These are phyloP conservation scores for Psilocybe sp. DNA, from an alignment of 768 basidiomycete species.

Conservation along the genomic window DNA sequence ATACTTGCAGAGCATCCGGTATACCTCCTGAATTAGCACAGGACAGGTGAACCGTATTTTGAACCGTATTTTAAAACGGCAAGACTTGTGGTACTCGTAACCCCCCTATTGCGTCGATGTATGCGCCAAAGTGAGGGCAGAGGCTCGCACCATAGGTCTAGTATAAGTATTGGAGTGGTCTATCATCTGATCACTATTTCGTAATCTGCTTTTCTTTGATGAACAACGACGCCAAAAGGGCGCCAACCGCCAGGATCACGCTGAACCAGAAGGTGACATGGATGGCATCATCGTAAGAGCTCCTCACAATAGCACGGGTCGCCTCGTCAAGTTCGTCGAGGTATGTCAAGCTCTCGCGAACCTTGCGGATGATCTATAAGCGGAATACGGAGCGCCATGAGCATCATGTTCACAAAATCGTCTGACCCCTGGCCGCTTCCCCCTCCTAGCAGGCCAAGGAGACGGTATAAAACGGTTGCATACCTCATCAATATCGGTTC, in stretches of 20 bases:
- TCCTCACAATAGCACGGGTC: conserved; percentile 33
- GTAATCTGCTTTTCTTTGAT: conserved; percentile 48
- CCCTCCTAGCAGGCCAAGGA: too few relatives aligned
- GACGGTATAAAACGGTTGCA: conserved; percentile 9
- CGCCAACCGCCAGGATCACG: conserved; percentile 35
- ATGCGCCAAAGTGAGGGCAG: too few relatives aligned
- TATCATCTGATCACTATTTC: conserved; percentile 6
- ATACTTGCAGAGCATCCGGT: too few relatives aligned
- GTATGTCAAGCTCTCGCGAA: conserved; percentile 48
- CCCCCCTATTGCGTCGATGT: too few relatives aligned
- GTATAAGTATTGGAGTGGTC: not conserved
- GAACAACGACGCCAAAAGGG: conserved; percentile 44
- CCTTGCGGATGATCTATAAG: conserved; percentile 43
- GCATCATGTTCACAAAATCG: too few relatives aligned
- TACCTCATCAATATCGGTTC: conserved; percentile 54
- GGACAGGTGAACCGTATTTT: too few relatives aligned
- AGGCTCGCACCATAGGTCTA: not conserved
- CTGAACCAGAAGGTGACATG: conserved; percentile 48
- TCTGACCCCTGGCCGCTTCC: too few relatives aligned
- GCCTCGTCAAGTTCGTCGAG: conserved; percentile 39
- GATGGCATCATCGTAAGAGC: conserved; percentile 43
- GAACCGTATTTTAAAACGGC: too few relatives aligned
- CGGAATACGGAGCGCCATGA: too few relatives aligned
- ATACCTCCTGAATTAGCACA: too few relatives aligned
- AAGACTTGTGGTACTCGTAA: too few relatives aligned